Evolutionary conservation across 768 basidiomycete genomes (phyloP), one percentile per base, ranked within the genome.

Genomic region (Trametes cingulata): DNA sequence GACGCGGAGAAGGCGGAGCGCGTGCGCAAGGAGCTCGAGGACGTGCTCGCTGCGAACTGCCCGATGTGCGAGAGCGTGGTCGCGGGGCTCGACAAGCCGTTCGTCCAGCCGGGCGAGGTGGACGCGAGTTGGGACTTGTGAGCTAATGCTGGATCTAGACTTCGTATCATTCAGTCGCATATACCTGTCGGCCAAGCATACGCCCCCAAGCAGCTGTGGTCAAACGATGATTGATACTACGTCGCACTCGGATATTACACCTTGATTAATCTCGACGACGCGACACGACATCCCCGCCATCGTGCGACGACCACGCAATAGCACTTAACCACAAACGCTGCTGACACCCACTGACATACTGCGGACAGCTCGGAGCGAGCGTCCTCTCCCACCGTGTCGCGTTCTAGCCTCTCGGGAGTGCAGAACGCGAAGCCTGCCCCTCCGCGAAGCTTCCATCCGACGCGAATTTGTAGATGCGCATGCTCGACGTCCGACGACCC

Each of bases 41-140:
- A 93, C 53, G 72, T 98, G 61, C 77, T 99, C 40, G 89, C 95
- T 17, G 87, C 89, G 65, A 91, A 82, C 60, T 98, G 97, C 76
- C 95, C 95, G 29, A 75, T 98, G 58, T 99, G 97, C 73, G 97
- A 98, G 70, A 88, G 88, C 62, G 90, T 95, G 17, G 82, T 97
- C 45, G 85, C 80, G 5, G 88, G 90, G 6, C 73, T 98, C 66
- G 95, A 98, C 71, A 88, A 85, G 71, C 87, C 93, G 13, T 98
- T 98, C 67, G 84, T 91, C 49, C 80, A 82, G 64, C 83, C 86
- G 35, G 93, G 86, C 29, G 93, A 95, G 74, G 78, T 81, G 41
- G 90, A 93, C 73, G 78, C 79, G 54, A 90, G 87, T 54, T 94
- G 92, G 92, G 78, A 82, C 58, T 70, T 93, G 63, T 94, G 75